Base-by-base conservation (phyloP, 176 grass and related monocot species). In the Carex kokanica region DNA sequence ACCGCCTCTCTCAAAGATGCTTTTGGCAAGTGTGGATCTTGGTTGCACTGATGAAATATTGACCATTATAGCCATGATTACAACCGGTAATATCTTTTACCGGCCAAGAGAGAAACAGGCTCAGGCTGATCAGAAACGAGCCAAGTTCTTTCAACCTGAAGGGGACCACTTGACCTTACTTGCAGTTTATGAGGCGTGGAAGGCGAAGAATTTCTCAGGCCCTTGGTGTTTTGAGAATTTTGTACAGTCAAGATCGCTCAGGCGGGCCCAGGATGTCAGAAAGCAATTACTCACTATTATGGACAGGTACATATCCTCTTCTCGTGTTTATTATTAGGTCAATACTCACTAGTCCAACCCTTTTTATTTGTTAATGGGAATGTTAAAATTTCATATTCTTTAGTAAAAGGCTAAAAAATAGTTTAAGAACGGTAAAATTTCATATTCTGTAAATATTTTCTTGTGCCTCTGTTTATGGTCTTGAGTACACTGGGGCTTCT, bases 151-250 rank as follows among this genome's bases (percentile, higher is more conserved):
- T 64, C 95, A 98, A 85, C 90, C 92, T 8, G 95, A 98, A 87
- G 95, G 95, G 14, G 95, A 98, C 84, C 95, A 98, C 67, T 83
- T 98, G 78, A 98, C 95, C 34, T 74, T 98, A 45, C 92, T 98
- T 49, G 90, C 95, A 83, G 95, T 98, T 60, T 98, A 98, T 41
- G 92, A 98, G 92, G 95, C 95, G 40, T 98, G 95, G 95, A 98
- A 93, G 79, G 92, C 92, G 27, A 98, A 98, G 74, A 94, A 93
- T 29, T 94, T 98, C 85, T 98, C 95, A 36, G 95, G 95, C 18
- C 95, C 95, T 18, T 98, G 95, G 95, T 98, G 95, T 78, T 92
- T 94, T 87, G 95, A 98, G 83, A 98, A 98, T 68, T 98, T 98
- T 81, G 92, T 98, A 25, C 95, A 94, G 53, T 89, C 90, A 84